Conservation (phyloP, 192 early-diverging fungal genomes). For the Mortierella hygrophila region DNA sequence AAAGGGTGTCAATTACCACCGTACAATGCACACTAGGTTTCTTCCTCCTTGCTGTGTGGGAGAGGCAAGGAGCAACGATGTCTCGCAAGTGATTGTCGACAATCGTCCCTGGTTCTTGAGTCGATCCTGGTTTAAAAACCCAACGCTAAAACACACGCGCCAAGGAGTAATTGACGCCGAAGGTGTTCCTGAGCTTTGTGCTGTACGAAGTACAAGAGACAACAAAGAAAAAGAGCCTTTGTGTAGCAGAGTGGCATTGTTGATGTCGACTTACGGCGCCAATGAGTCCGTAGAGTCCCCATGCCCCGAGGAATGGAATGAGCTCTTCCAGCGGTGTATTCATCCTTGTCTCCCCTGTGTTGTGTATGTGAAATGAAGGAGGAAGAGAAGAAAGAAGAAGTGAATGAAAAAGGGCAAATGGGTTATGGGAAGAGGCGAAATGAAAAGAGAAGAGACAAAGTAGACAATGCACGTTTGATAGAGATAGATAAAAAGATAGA, state of each 20-base stretch:
- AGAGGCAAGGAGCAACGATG: background rate
- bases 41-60: background rate
- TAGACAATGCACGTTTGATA: background rate
- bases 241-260: background rate
- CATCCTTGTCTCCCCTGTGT: background rate
- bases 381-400: background rate
- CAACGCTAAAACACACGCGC: background rate
- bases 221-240: background rate
- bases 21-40: background rate
- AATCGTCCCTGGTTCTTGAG: background rate
- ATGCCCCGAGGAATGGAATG: conserved; percentile 51
- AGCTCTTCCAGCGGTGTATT: conserved; percentile 9
- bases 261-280: conserved; percentile 45
- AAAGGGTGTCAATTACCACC: too few relatives aligned
- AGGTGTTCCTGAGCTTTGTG: background rate
- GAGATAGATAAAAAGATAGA: background rate
- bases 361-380: background rate
- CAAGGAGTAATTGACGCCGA: background rate
- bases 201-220: background rate
- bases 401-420: background rate
- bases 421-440: background rate
- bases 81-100: background rate
- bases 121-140: background rate
- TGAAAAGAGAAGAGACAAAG: background rate
- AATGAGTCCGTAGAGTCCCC: conserved; percentile 58